Evolutionary conservation across 2,329 filamentous ascomycete species (phyloP), one percentile per base, ranked within the genome.

Genomic region (Paecilomyces variotii): DNA sequence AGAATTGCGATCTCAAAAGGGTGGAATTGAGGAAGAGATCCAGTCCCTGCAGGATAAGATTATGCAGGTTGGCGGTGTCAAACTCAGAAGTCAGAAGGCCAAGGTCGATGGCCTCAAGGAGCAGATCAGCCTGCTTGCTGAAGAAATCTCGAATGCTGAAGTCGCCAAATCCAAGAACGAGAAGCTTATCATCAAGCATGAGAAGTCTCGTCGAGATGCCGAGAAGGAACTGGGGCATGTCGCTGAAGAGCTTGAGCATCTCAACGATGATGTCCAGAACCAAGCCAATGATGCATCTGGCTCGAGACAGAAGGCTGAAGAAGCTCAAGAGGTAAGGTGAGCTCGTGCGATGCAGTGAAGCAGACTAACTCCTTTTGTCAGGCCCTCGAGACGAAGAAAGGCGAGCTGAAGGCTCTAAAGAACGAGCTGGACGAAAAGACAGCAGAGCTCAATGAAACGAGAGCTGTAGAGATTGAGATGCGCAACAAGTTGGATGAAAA

Each of bases 401-500:
- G 88, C 64, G 89, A 94, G 70, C 82, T 99, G 2, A 82, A 86
- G 53, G 79, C 84, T 9, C 75, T 97, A 58, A 99, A 97, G 77
- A 79, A 84, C 3, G 90, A 96, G 67, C 82, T 97, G 10, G 93
- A 99, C 64, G 87, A 89, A 66, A 96, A 92, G 79, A 88, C 85
- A 1, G 78, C 87, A 0, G 91, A 95, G 71, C 82, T 97, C 58
- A 97, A 97, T 69, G 88, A 91, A 69, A 96, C 89, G 0, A 85
- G 93, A 9, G 92, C 91, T 0, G 80, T 88, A 2, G 94, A 99
- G 74, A 97, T 99, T 61, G 94, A 99, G 75, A 97, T 97, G 91
- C 89, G 90, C 62, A 97, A 97, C 76, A 96, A 96, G 77, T 86
- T 99, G 1, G 94, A 97, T 70, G 93, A 97, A 70, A 94, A 93